These are phyloP conservation scores for Sclerotinia nivalis DNA, from an alignment of 2,329 filamentous ascomycete genomes.

Conservation along the genomic window DNA sequence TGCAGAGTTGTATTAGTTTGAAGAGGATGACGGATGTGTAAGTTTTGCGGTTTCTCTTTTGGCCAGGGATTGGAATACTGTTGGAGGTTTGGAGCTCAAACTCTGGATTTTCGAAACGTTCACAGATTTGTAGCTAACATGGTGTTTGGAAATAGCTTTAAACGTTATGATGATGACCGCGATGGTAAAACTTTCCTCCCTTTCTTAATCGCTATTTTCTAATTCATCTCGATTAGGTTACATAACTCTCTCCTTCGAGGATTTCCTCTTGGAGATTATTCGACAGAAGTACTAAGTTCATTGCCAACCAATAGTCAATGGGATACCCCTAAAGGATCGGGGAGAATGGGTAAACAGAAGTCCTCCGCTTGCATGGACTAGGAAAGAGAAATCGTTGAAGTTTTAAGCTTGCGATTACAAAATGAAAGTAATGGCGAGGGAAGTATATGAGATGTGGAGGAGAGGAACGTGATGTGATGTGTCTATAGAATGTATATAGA, in stretches of 20 bases:
- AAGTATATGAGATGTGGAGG: not conserved
- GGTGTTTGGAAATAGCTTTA: conserved; percentile 56
- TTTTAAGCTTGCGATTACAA: not conserved
- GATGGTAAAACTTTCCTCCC: conserved; percentile 57
- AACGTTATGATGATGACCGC: conserved; percentile 95
- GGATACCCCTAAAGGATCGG: too few relatives aligned
- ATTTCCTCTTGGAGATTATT: conserved; percentile 41
- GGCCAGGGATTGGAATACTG: not conserved
- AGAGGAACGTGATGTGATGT: not conserved
- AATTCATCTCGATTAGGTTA: conserved; percentile 48
- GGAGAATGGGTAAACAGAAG: not conserved
- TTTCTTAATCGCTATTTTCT: not conserved
- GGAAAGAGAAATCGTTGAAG: not conserved
- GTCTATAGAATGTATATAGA: conserved; percentile 6
- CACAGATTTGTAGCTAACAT: not conserved
- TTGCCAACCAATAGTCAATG: not conserved
- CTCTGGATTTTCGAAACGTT: not conserved
- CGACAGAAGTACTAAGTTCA: conserved; percentile 34
- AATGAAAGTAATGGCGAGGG: not conserved
- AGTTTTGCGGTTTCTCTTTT: not conserved
- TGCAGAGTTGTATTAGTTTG: conserved; percentile 93
- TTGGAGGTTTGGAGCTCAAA: not conserved
- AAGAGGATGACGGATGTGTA: conserved; percentile 96
- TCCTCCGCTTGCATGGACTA: not conserved
- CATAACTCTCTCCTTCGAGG: conserved; percentile 71